Evolutionary conservation across 1,139 yeast species (phyloP).

Genomic region (Nakaseomyces nivariensis): DNA sequence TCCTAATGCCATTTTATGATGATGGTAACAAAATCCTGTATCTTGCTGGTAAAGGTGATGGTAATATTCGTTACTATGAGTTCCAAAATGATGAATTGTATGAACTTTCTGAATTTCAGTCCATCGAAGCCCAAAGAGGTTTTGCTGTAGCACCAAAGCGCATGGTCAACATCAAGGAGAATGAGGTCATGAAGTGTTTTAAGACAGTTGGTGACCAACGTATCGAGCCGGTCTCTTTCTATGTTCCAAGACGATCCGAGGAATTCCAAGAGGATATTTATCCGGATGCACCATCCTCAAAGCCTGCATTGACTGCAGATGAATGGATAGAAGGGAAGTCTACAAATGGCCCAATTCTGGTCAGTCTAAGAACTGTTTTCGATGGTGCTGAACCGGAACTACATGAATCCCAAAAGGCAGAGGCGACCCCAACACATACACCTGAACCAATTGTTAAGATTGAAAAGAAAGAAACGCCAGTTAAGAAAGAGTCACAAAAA

Average conservation of each 20-base stretch:
- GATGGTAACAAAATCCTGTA: conserved; percentile 69
- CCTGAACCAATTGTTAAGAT: conserved; percentile 28
- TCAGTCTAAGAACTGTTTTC: conserved; percentile 65
- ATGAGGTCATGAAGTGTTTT: conserved; percentile 71
- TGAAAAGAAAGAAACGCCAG: conserved; percentile 7
- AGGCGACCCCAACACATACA: conserved; percentile 25
- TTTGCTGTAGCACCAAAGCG: conserved; percentile 83
- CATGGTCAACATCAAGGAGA: conserved; percentile 65
- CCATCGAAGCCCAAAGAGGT: conserved; percentile 93
- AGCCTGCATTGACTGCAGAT: conserved; percentile 66
- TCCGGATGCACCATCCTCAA: conserved; percentile 78
- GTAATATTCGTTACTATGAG: conserved; percentile 89
- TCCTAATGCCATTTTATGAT: conserved; percentile 83
- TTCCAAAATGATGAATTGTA: conserved; percentile 70
- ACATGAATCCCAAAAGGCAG: conserved; percentile 30
- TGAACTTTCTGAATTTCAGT: conserved; percentile 76
- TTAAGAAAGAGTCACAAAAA: conserved; percentile 5
- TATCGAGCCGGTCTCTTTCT: conserved; percentile 83
- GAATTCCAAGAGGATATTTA: conserved; percentile 86
- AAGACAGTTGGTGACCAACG: conserved; percentile 76
- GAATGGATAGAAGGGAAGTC: conserved; percentile 76
- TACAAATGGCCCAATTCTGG: conserved; percentile 71
- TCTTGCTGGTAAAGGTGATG: conserved; percentile 96
- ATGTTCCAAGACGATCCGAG: conserved; percentile 89
- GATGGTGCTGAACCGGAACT: conserved; percentile 56